These are phyloP conservation scores for Fusarium graminum DNA, from an alignment of 2,329 filamentous ascomycete genomes.

Conservation along the genomic window DNA sequence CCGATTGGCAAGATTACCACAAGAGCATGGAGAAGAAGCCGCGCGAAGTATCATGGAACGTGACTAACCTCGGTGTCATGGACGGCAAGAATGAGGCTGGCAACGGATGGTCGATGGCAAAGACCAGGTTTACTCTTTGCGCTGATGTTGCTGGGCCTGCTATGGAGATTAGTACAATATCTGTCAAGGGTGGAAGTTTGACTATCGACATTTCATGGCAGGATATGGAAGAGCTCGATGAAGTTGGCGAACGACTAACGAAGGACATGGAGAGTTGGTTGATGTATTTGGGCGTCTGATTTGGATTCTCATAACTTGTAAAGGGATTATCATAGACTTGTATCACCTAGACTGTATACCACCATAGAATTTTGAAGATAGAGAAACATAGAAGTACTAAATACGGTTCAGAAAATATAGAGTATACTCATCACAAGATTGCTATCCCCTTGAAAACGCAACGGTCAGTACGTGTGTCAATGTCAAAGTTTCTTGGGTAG, in stretches of 20 bases:
- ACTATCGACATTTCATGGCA: constrained; percentile 15
- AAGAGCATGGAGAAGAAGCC: not conserved
- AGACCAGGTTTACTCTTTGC: constrained; percentile 8
- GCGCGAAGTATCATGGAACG: constrained; percentile 11
- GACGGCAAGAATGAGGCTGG: not conserved
- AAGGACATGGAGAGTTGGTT: not conserved
- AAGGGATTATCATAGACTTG: not conserved
- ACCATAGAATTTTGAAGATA: too few relatives aligned
- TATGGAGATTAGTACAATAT: constrained; percentile 1
- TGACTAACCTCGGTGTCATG: constrained; percentile 13
- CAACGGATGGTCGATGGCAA: not conserved
- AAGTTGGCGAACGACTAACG: not conserved
- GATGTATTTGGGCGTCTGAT: constrained; percentile 1
- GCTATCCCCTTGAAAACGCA: too few relatives aligned
- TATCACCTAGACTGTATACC: not conserved
- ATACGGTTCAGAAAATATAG: too few relatives aligned
- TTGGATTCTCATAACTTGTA: too few relatives aligned
- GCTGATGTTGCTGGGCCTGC: constrained; percentile 8
- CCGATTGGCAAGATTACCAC: constrained; percentile 16
- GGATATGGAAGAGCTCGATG: constrained; percentile 2
- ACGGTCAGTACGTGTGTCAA: too few relatives aligned
- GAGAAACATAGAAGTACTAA: too few relatives aligned
- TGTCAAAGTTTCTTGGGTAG: too few relatives aligned
- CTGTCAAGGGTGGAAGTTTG: not conserved
- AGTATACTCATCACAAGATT: too few relatives aligned